Evolutionary conservation across 2,329 filamentous ascomycete species (phyloP).

Genomic region (Pleoardoris graminearum): DNA sequence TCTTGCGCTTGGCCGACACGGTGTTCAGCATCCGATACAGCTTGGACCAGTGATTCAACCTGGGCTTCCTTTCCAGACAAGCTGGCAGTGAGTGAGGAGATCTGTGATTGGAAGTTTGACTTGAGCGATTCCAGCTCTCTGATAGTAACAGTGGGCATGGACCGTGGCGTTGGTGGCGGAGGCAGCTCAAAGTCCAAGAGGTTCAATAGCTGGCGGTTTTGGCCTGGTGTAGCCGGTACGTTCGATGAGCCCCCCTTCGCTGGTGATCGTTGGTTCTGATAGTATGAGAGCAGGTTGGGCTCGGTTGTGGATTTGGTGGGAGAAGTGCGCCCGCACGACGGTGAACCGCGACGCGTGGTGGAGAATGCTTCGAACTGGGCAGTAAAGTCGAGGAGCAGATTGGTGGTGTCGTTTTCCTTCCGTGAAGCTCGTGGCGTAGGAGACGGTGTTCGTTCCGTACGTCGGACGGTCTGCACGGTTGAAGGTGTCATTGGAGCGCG

Average conservation of each 20-base stretch:
- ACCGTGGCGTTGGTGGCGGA: slow-evolving; percentile 89
- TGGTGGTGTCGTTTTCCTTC: slow-evolving; percentile 66
- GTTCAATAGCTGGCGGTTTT: slow-evolving; percentile 39
- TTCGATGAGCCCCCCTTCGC: slow-evolving; percentile 30
- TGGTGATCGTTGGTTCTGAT: slow-evolving; percentile 39
- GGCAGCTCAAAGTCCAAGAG: slow-evolving; percentile 86
- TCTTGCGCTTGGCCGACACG: slow-evolving; percentile 86
- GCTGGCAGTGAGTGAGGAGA: slow-evolving; percentile 90
- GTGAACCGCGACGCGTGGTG: slow-evolving; percentile 45
- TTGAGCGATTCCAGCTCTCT: slow-evolving; percentile 92
- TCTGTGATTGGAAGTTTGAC: slow-evolving; percentile 86
- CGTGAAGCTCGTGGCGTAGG: slow-evolving; percentile 59
- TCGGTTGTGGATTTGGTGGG: slow-evolving; percentile 56
- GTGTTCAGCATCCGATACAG: slow-evolving; percentile 87
- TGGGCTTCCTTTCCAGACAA: slow-evolving; percentile 93
- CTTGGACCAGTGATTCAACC: slow-evolving; percentile 81
- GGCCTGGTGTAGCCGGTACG: slow-evolving; percentile 36
- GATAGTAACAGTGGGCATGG: slow-evolving; percentile 86
- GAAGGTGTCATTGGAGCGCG: slow-evolving; percentile 53
- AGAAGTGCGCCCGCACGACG: slow-evolving; percentile 47
- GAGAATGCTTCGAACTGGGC: slow-evolving; percentile 68
- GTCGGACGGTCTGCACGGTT: slow-evolving; percentile 54
- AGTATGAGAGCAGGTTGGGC: slow-evolving; percentile 53
- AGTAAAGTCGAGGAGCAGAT: slow-evolving; percentile 84
- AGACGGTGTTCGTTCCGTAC: slow-evolving; percentile 50